These are phyloP conservation scores for Pseudogymnoascus sp. DNA, from an alignment of 2,329 filamentous ascomycete species.

Conservation along the genomic window DNA sequence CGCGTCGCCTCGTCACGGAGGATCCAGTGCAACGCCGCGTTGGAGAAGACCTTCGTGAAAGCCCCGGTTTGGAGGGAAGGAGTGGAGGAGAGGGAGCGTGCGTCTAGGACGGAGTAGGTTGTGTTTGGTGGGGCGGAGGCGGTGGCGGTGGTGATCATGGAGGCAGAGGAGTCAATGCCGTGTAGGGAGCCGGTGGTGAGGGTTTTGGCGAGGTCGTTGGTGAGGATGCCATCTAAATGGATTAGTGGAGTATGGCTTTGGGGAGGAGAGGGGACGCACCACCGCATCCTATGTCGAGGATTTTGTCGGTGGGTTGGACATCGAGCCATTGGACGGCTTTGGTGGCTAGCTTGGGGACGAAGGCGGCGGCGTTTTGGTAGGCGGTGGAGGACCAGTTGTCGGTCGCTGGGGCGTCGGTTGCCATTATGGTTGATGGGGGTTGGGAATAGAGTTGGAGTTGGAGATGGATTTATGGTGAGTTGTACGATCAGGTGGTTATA, in stretches of 20 bases:
- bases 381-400: conserved; percentile 23
- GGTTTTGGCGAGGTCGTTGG: conserved; percentile 44
- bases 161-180: conserved; percentile 50
- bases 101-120: conserved; percentile 20
- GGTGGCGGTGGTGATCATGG: conserved; percentile 50
- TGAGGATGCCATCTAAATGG: conserved; percentile 49
- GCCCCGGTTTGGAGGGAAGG: background rate
- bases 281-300: conserved; percentile 59
- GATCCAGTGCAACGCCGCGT: conserved; percentile 63
- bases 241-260: conserved; percentile 9
- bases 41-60: conserved; percentile 53
- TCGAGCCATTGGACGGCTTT: conserved; percentile 54
- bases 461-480: background rate
- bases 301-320: conserved; percentile 47
- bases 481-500: background rate
- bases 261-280: conserved; percentile 33
- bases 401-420: background rate
- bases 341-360: conserved; percentile 54
- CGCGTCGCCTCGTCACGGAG: conserved; percentile 39
- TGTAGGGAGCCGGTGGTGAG: conserved; percentile 42
- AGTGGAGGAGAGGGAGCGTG: background rate
- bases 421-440: background rate
- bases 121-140: conserved; percentile 13
- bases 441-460: background rate
- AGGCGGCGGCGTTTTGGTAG: conserved; percentile 55